Evolutionary conservation across 2,329 filamentous ascomycete species (phyloP), one percentile per base, ranked within the genome.

Genomic region (Calonectria multiphialidica): DNA sequence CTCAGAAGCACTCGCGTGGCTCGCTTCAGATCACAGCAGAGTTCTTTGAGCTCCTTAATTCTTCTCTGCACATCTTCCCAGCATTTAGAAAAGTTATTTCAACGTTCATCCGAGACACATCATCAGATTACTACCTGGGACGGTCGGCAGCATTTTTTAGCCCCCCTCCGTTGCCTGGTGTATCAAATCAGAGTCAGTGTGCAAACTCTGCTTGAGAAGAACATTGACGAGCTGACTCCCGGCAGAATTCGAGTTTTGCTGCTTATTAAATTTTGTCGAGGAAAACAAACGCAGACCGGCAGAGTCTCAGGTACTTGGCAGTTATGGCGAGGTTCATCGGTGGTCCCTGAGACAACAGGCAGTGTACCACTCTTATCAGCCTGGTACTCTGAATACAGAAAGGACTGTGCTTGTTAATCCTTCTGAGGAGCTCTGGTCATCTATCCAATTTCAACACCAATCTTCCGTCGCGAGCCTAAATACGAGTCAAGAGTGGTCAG

Each of bases 71-170:
- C 2, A 57, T 37, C 4, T 37, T 57, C 5, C 7, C 53, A 9
- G 2, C 53, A 3, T 57, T 57, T n/a, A 35, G 6, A 4, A 57
- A 16, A 37, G 9, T 57, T 13, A 37, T 57, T 37, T 57, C 53
- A 1, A 35, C 53, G 4, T 57, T 57, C 23, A 12, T 35, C 6
- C 28, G 53, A 37, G 7, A 35, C 2, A 10, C 30, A 1, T 57
- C 30, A 1, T 57, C 53, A 12, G 53, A 57, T 35, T 35, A 57
- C 13, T 57, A 57, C 23, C 53, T 57, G 1, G 53, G 53, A 37
- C 53, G 28, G n/a, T 37, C 53, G 16, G 53, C 53, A 15, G 53
- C 53, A n/a, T 57, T 21, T n/a, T 57, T 57, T 8, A 57, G 33
- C 21, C 12, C 30, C 16, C 53, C 53, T 57, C 2, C 7, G 2